Evolutionary conservation across 805 yeast genomes (phyloP).

Genomic region (Lachancea sp.): DNA sequence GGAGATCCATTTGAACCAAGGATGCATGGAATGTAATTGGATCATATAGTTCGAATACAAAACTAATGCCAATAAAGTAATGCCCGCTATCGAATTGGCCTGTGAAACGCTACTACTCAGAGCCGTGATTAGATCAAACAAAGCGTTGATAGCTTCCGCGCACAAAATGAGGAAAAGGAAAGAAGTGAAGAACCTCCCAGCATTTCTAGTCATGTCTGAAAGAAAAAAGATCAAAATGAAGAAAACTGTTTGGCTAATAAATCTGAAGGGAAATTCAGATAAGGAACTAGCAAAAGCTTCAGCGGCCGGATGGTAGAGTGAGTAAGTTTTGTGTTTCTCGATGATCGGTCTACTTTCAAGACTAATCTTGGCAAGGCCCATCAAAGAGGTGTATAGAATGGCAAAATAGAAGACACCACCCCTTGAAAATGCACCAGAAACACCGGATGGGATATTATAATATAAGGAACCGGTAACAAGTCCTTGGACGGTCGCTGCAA

Average conservation of each 20-base stretch:
- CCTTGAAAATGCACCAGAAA: conserved; percentile 55
- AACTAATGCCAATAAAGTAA: conserved; percentile 41
- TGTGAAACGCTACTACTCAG: conserved; percentile 40
- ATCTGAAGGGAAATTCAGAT: conserved; percentile 58
- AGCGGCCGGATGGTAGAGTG: conserved; percentile 67
- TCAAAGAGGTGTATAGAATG: conserved; percentile 45
- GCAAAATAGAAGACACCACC: conserved; percentile 60
- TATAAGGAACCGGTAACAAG: conserved; percentile 59
- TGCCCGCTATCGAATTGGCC: conserved; percentile 54
- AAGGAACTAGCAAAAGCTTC: conserved; percentile 60
- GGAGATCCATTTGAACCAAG: conserved; percentile 61
- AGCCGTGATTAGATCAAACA: conserved; percentile 51
- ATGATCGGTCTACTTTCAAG: conserved; percentile 53
- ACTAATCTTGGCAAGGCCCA: conserved; percentile 44
- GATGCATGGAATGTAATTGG: conserved; percentile 51
- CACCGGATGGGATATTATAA: conserved; percentile 44
- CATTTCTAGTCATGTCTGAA: conserved; percentile 41
- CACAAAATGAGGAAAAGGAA: conserved; percentile 35
- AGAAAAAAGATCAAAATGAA: conserved; percentile 51
- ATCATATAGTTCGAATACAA: conserved; percentile 59
- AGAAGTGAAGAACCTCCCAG: conserved; percentile 50
- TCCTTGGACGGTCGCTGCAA: conserved; percentile 41
- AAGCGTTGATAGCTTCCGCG: conserved; percentile 27
- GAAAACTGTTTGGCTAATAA: conserved; percentile 40
- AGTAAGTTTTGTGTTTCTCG: conserved; percentile 64